A percentile compares a stretch with the other conserved stretches of the same genome.
Conservation (phyloP, 495 filamentous ascomycete genomes). For the Penicillium macrosclerotiorum region DNA sequence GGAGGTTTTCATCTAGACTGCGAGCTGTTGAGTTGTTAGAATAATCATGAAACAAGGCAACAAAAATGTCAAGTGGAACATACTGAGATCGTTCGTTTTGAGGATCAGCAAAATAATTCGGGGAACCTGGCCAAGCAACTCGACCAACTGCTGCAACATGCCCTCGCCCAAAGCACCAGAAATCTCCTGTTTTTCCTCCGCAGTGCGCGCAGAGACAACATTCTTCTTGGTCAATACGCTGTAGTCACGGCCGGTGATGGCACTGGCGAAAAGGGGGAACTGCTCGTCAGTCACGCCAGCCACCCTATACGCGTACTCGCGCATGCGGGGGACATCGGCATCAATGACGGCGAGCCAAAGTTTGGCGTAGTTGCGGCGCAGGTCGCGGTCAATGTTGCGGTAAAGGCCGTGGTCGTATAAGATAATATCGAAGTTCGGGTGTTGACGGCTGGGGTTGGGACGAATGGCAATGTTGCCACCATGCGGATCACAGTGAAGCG, state of each 20-base stretch:
- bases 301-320: conserved; percentile 82
- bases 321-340: conserved; percentile 77
- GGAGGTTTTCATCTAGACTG: conserved; percentile 89
- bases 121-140: conserved; percentile 84
- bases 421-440: conserved; percentile 92
- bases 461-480: conserved; percentile 96
- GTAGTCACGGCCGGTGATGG: conserved; percentile 94
- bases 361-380: conserved; percentile 89
- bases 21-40: conserved; percentile 53
- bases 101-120: conserved; percentile 90
- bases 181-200: conserved; percentile 77
- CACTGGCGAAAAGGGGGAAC: conserved; percentile 92
- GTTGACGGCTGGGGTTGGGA: conserved; percentile 55
- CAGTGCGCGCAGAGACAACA: conserved; percentile 62
- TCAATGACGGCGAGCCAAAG: conserved; percentile 97
- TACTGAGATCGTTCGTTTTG: conserved; percentile 96
- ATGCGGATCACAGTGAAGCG: conserved; percentile 96
- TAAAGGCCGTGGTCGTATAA: conserved; percentile 99
- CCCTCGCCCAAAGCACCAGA: conserved; percentile 80
- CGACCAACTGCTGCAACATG: conserved; percentile 81
- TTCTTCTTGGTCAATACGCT: conserved; percentile 60
- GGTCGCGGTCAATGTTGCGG: conserved; percentile 76
- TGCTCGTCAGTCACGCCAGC: conserved; percentile 88
- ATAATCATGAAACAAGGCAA: neutral
- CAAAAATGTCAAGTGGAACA: conserved; percentile 18